Evolutionary conservation across 805 yeast genomes (phyloP), one percentile per base, ranked within the genome.

Genomic region (Lipomyces spencermartinsiae): DNA sequence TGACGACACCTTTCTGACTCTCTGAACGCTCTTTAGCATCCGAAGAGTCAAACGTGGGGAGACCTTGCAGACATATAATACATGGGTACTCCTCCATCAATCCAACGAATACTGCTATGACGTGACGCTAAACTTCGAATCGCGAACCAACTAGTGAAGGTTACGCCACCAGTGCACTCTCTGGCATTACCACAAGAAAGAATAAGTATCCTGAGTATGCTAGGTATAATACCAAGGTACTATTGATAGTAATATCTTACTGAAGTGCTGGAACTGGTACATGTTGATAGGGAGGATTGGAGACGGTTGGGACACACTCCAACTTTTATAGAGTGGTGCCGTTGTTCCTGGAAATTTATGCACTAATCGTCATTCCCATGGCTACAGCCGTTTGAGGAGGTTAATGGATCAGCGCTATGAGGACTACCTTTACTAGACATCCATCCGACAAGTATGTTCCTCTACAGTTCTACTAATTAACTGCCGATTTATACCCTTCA

Each of bases 51-150:
- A 59, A 51, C 19, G 71, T 64, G 60, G 78, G 75, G 12, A 82
- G 74, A 8, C 70, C 70, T 59, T 82, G 91, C 58, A 88, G 79
- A 73, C 93, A 89, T 54, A 89, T 88, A n/a, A 88, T 82, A 74
- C 93, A 89, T 33, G 71, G 71, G 63, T 68, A 31, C 46, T 64
- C 67, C 58, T 39, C 56, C 56, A 53, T 53, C 56, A 53, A 53
- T 25, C 3, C 34, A 25, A 10, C 56, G 7, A 29, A 22, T 43
- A 43, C 49, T 43, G 4, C 22, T 8, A 9, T 14, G 49, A 16
- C 16, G 49, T 16, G 49, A 43, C 49, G n/a, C 16, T 43, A 16
- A 19, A 43, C 22, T 16, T 19, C 8, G 22, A 43, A 43, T 43
- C 49, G 49, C 9, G 49, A 43, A 43, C 29, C 29, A 25, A 25